A percentile compares a stretch with the other conserved stretches of the same genome.
Evolutionary conservation across 2,329 filamentous ascomycete genomes (phyloP).

Genomic region (Aureobasidium sp.): DNA sequence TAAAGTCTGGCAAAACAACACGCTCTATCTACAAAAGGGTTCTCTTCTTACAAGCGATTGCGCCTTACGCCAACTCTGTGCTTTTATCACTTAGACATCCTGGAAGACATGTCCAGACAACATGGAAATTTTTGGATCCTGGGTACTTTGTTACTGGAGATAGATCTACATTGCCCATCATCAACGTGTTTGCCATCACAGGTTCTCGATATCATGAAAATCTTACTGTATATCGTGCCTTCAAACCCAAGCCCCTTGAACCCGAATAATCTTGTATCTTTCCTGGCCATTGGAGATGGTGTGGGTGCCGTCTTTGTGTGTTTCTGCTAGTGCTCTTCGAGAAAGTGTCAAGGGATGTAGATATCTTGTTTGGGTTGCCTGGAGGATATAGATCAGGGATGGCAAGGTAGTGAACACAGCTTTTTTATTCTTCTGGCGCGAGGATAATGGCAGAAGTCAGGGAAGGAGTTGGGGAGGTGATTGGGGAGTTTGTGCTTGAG

Average conservation of each 20-base stretch:
- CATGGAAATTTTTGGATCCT: background rate
- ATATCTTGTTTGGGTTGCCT: too few relatives aligned
- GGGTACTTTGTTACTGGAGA: background rate
- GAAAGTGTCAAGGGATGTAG: too few relatives aligned
- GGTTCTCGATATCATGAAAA: background rate
- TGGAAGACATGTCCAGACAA: background rate
- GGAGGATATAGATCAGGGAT: too few relatives aligned
- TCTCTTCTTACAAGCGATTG: background rate
- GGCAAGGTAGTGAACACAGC: too few relatives aligned
- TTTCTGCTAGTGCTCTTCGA: too few relatives aligned
- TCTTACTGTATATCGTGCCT: conserved; percentile 19
- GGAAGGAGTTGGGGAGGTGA: too few relatives aligned
- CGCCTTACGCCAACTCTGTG: background rate
- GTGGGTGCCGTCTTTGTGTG: too few relatives aligned
- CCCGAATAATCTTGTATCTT: background rate
- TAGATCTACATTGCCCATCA: background rate
- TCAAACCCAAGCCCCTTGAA: background rate
- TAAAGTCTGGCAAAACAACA: background rate
- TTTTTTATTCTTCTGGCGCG: too few relatives aligned
- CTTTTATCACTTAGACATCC: background rate
- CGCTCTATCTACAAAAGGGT: background rate
- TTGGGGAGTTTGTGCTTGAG: too few relatives aligned
- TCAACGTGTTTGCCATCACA: background rate
- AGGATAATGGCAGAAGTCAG: too few relatives aligned
- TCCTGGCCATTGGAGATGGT: too few relatives aligned